These are phyloP conservation scores for Tephrocybe sp. DNA, from an alignment of 768 basidiomycete species.

Conservation along the genomic window DNA sequence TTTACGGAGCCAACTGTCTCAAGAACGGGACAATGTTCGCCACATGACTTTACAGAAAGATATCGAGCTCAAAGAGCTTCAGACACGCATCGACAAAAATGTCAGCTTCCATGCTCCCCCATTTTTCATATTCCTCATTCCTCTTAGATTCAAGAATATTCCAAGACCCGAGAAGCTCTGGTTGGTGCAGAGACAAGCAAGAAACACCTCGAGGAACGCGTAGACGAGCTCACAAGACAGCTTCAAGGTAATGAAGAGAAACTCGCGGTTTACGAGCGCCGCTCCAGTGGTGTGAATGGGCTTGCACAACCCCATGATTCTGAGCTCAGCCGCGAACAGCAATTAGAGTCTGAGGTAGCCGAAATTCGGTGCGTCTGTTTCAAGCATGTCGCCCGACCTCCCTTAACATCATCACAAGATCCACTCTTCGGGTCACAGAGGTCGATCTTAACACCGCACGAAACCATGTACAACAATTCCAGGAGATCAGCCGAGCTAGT, in stretches of 20 bases:
- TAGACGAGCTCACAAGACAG: slow-evolving; percentile 57
- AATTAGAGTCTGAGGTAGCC: slow-evolving; percentile 80
- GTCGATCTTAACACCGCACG: slow-evolving; percentile 71
- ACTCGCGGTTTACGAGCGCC: slow-evolving; percentile 80
- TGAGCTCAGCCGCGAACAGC: slow-evolving; percentile 65
- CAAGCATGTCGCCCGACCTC: neutral
- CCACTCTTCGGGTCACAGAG: slow-evolving; percentile 73
- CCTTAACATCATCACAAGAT: slow-evolving; percentile 38
- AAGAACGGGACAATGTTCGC: slow-evolving; percentile 74
- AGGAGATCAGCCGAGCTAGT: slow-evolving; percentile 80
- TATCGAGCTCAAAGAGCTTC: slow-evolving; percentile 74
- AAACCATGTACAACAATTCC: slow-evolving; percentile 78
- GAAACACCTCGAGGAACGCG: slow-evolving; percentile 72
- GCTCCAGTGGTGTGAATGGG: slow-evolving; percentile 36
- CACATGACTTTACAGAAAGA: slow-evolving; percentile 79
- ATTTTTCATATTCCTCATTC: slow-evolving; percentile 6
- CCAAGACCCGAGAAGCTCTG: slow-evolving; percentile 67
- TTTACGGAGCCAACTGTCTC: slow-evolving; percentile 59
- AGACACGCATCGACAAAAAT: slow-evolving; percentile 64
- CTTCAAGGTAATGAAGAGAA: slow-evolving; percentile 81
- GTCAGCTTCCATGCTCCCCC: slow-evolving; percentile 38
- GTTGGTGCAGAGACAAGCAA: slow-evolving; percentile 75
- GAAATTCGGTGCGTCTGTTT: slow-evolving; percentile 62
- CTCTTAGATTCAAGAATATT: slow-evolving; percentile 58
- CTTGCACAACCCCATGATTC: slow-evolving; percentile 35